Evolutionary conservation across 2,329 filamentous ascomycete genomes (phyloP), one percentile per base, ranked within the genome.

Genomic region (Phialocephala subalpina): DNA sequence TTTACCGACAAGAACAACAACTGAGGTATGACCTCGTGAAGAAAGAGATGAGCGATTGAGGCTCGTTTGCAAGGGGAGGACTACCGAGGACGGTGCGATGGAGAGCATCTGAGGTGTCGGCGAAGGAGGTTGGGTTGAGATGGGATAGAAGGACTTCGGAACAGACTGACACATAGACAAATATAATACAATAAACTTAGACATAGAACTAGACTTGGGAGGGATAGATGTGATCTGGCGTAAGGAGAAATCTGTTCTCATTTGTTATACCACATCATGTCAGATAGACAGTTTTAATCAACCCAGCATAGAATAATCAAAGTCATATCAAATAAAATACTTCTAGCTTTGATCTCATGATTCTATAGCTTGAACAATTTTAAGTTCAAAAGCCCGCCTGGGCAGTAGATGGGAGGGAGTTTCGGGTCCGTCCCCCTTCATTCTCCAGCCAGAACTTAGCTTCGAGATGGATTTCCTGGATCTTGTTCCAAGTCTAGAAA

Each of bases 11-110:
- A n/a, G 40, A n/a, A 42, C 4, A 1, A 18, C n/a, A 18, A 18
- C n/a, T 42, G 40, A 42, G 40, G n/a, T 18, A 16, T 6, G 12
- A 6, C 40, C 29, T 33, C 29, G 29, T 5, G 29, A 33, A 9
- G 29, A 33, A 4, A 9, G 29, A 33, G n/a, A n/a, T n/a, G n/a
- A n/a, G n/a, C n/a, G n/a, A n/a, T n/a, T n/a, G n/a, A n/a, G n/a
- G n/a, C n/a, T n/a, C n/a, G n/a, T n/a, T n/a, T n/a, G n/a, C n/a
- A n/a, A n/a, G n/a, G n/a, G n/a, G n/a, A n/a, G n/a, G n/a, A n/a
- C n/a, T n/a, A 33, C 29, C 29, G 29, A 33, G 29, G 29, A 33
- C 29, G 38, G 38, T 58, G 47, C 11, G 38, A 66, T 12, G 66
- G 62, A 3, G 47, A 53, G 20, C 20, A 53, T 33, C 29, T 5